Evolutionary conservation across 73 alveolate genomes (phyloP).

Genomic region (Paramecium tetraurelia): DNA sequence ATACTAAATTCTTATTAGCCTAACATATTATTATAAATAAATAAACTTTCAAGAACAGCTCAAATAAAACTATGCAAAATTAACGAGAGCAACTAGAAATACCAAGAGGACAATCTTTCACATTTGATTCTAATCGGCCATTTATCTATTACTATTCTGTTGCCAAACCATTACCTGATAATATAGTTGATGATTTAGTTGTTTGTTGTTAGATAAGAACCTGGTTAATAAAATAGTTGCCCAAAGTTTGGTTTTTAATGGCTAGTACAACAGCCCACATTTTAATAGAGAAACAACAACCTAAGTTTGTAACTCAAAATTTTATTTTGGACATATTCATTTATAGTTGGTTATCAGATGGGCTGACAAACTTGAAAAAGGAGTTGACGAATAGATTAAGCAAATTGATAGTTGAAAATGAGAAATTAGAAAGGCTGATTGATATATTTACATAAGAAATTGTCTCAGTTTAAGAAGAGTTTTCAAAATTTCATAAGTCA

Average conservation of each 20-base stretch:
- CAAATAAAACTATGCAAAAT: background rate
- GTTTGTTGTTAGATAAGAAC: background rate
- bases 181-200: background rate
- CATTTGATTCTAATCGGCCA: background rate
- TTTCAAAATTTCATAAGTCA: background rate
- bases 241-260: background rate
- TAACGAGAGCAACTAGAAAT: background rate
- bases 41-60: background rate
- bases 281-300: background rate
- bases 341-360: background rate
- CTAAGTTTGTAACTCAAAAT: background rate
- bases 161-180: background rate
- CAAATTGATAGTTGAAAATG: background rate
- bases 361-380: background rate
- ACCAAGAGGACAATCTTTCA: conserved; percentile 14
- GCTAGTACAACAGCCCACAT: conserved; percentile 7
- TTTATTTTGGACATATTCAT: background rate
- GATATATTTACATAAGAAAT: background rate
- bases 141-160: conserved; percentile 15
- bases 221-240: background rate
- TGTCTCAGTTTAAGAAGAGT: background rate
- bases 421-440: background rate
- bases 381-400: background rate
- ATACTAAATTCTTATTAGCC: background rate
- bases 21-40: background rate